Conservation (phyloP, 352 stramenopile species). For the Pythium volutum region DNA sequence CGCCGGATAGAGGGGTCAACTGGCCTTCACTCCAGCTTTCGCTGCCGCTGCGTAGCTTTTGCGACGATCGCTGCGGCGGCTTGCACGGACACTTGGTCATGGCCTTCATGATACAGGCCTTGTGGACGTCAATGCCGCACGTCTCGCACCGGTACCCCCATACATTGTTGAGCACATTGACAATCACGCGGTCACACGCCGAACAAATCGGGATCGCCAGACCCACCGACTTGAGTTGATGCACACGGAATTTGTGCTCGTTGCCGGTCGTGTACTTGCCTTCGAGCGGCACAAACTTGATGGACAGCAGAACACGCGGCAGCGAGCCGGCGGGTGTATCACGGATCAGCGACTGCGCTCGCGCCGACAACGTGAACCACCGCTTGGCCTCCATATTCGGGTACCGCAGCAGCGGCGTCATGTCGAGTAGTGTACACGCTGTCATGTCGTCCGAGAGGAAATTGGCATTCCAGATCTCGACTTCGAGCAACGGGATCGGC, state of each 20-base stretch:
- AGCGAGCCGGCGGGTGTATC: constrained; percentile 23
- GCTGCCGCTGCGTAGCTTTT: constrained; percentile 1
- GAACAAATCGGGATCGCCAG: constrained; percentile 74
- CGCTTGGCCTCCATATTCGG: constrained; percentile 65
- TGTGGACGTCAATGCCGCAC: constrained; percentile 81
- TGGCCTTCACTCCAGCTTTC: background rate
- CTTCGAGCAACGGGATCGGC: constrained; percentile 75
- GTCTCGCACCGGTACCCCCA: constrained; percentile 84
- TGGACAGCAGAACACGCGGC: constrained; percentile 64
- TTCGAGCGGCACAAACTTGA: constrained; percentile 75
- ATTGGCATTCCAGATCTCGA: constrained; percentile 86
- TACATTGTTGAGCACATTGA: constrained; percentile 75
- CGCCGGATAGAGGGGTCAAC: constrained; percentile 8
- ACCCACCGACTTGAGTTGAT: constrained; percentile 84
- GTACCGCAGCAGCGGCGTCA: constrained; percentile 76
- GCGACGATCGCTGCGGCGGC: background rate
- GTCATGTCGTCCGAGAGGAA: constrained; percentile 79
- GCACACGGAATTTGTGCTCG: constrained; percentile 84
- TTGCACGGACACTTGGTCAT: constrained; percentile 75
- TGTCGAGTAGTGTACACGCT: constrained; percentile 76
- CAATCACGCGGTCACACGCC: constrained; percentile 80
- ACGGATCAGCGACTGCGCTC: constrained; percentile 39
- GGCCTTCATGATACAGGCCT: constrained; percentile 86
- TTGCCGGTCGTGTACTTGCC: constrained; percentile 55
- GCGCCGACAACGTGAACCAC: constrained; percentile 80